A percentile compares a stretch with the other conserved stretches of the same genome.
Evolutionary conservation across 768 basidiomycete species (phyloP).

Genomic region (Royoungia palumana): DNA sequence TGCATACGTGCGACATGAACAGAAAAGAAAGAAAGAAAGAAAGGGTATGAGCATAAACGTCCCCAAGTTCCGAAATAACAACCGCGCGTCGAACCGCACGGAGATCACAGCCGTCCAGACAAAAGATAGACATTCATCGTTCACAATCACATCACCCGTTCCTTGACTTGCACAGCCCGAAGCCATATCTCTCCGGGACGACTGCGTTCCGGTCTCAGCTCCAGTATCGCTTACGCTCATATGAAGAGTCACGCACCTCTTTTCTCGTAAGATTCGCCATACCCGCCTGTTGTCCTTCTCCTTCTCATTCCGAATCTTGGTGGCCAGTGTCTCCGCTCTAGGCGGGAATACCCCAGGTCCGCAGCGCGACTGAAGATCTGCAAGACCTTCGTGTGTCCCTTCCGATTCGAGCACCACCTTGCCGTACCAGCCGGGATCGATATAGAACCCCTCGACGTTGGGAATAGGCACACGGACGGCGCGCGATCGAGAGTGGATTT

Average conservation of each 20-base stretch:
- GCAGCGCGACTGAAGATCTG: constrained; percentile 73
- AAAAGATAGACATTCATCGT: neutral
- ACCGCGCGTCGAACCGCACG: neutral
- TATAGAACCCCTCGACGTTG: constrained; percentile 48
- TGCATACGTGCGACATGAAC: constrained; percentile 1
- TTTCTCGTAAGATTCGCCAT: constrained; percentile 73
- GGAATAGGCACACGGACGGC: constrained; percentile 47
- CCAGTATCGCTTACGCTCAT: constrained; percentile 53
- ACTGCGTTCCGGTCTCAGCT: constrained; percentile 36
- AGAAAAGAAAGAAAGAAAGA: neutral
- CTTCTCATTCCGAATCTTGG: constrained; percentile 36
- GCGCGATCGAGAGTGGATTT: constrained; percentile 27
- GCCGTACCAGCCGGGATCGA: constrained; percentile 83
- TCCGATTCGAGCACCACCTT: constrained; percentile 81
- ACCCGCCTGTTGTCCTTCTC: constrained; percentile 49
- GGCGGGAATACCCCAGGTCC: constrained; percentile 65
- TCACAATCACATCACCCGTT: constrained; percentile 46
- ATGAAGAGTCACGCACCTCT: constrained; percentile 48
- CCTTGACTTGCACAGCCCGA: constrained; percentile 61
- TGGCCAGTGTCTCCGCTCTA: constrained; percentile 38
- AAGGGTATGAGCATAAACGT: neutral
- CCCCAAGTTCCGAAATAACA: constrained; percentile 7
- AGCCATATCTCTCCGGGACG: constrained; percentile 29
- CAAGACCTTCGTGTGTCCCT: constrained; percentile 81
- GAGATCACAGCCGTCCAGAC: neutral